Conservation (phyloP, 306 rosid genomes). For the Cicer cuneatum region DNA sequence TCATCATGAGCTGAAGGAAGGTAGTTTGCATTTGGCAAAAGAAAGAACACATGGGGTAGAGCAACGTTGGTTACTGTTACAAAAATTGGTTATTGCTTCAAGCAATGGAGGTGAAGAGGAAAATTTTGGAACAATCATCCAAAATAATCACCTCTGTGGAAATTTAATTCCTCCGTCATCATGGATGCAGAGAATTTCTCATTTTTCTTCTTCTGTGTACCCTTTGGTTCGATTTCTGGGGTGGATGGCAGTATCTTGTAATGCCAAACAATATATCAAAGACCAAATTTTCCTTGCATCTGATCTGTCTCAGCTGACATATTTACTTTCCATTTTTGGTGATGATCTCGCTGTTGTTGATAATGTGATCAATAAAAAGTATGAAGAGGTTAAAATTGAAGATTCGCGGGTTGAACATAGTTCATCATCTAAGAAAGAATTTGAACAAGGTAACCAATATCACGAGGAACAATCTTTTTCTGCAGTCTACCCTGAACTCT, state of each 20-base stretch:
- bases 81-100: slow-evolving; percentile 76
- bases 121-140: slow-evolving; percentile 55
- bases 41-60: slow-evolving; percentile 71
- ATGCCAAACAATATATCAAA: slow-evolving; percentile 74
- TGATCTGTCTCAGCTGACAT: slow-evolving; percentile 75
- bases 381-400: slow-evolving; percentile 54
- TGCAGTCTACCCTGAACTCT: slow-evolving; percentile 80
- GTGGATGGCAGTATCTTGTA: slow-evolving; percentile 97
- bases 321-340: slow-evolving; percentile 70
- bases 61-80: slow-evolving; percentile 87
- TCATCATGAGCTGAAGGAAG: slow-evolving; percentile 65
- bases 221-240: slow-evolving; percentile 94
- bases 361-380: slow-evolving; percentile 58
- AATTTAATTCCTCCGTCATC: slow-evolving; percentile 88
- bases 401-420: slow-evolving; percentile 47
- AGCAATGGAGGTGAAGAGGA: slow-evolving; percentile 65
- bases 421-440: slow-evolving; percentile 50
- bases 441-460: slow-evolving; percentile 50
- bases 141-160: slow-evolving; percentile 60
- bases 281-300: slow-evolving; percentile 79
- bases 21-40: slow-evolving; percentile 54
- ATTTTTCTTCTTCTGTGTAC: slow-evolving; percentile 62
- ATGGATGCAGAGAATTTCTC: slow-evolving; percentile 77
- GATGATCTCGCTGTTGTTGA: slow-evolving; percentile 91
- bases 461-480: slow-evolving; percentile 60